Conservation (phyloP, 2,329 filamentous ascomycete genomes). For the Tolypocladium paradoxum region DNA sequence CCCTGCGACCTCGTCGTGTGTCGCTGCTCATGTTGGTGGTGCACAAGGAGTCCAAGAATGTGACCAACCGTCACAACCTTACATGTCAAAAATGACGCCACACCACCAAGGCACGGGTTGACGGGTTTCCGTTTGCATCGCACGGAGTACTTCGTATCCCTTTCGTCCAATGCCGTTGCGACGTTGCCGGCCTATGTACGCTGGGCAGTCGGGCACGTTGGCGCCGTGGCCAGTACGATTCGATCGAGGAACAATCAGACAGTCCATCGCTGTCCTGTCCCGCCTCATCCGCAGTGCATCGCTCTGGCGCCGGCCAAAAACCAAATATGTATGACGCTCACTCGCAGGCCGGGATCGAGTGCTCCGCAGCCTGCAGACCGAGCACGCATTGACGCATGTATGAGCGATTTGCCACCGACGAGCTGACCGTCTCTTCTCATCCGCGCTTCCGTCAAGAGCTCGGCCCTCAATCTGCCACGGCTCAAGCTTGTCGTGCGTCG, state of each 20-base stretch:
- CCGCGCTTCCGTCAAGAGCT: neutral
- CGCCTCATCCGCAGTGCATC: neutral
- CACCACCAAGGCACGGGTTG: no score
- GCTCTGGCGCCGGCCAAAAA: neutral
- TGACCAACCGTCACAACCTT: no score
- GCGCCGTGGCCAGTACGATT: neutral
- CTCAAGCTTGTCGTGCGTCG: no score
- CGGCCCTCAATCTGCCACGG: no score
- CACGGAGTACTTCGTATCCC: no score
- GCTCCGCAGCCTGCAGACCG: no score
- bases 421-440: neutral
- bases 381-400: no score
- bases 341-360: neutral
- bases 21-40: no score
- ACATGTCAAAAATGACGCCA: no score
- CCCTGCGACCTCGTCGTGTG: no score
- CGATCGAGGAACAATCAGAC: neutral
- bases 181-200: neutral
- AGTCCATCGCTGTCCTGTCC: neutral
- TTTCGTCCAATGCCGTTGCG: neutral
- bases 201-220: neutral
- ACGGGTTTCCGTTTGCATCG: no score
- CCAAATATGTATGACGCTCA: neutral
- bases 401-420: neutral
- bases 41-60: no score